phyloP scores from a whole-genome alignment of 2,329 filamentous ascomycete species.

The Nemania sp. region DNA sequence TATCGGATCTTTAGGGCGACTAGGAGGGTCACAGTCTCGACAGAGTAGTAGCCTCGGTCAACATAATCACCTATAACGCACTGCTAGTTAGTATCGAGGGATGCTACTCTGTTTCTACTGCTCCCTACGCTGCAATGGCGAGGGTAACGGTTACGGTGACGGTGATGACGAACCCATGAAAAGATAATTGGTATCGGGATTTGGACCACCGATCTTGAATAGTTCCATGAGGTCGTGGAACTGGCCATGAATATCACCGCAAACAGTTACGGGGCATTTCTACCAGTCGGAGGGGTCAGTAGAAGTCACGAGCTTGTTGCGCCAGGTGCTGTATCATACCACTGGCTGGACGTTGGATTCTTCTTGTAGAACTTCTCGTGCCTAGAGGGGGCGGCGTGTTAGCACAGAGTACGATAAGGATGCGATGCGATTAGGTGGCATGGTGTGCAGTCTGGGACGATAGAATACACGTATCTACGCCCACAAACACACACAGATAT shows the following conservation, averaged over 20 bases:
- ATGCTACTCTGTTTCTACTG: neutral
- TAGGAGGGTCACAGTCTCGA: conserved; percentile 96
- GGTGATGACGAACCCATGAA: conserved; percentile 83
- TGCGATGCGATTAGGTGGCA: neutral
- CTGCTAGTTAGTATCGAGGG: conserved; percentile 33
- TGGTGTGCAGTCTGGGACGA: neutral
- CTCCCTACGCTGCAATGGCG: neutral
- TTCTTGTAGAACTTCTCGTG: conserved; percentile 94
- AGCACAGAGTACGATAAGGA: conserved; percentile 45
- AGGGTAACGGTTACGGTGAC: neutral
- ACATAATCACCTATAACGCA: conserved; percentile 85
- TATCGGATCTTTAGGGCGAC: conserved; percentile 98
- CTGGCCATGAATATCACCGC: conserved; percentile 98
- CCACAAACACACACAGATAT: neutral
- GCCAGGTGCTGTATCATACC: conserved; percentile 66
- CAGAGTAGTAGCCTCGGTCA: conserved; percentile 98
- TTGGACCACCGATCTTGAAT: conserved; percentile 98
- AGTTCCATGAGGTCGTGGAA: conserved; percentile 99
- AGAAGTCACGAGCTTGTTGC: conserved; percentile 9
- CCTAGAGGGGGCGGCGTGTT: conserved; percentile 64
- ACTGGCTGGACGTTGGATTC: conserved; percentile 99
- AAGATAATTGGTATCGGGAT: conserved; percentile 98
- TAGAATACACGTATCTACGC: neutral
- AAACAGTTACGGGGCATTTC: conserved; percentile 99
- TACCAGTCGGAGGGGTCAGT: conserved; percentile 51